Base-by-base conservation (phyloP, 257 asterid species). In the Mitragyna speciosa region DNA sequence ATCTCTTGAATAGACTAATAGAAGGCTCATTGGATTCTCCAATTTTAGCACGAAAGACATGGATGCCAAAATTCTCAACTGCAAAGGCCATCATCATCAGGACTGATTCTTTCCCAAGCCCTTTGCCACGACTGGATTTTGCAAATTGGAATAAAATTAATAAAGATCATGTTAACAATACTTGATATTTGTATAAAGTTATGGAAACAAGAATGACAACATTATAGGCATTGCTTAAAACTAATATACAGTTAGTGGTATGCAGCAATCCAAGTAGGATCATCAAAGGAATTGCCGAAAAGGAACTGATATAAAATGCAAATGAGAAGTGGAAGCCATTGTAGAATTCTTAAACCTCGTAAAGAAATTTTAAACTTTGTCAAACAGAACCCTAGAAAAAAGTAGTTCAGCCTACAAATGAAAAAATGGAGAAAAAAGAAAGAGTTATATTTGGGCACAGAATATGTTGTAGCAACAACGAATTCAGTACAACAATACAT, bases 61-160 rank as follows among this genome's bases (percentile, higher is more conserved):
- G 89, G 81, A 91, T 92, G 84, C 90, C 87, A 58, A 93, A 83
- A 78, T 84, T 91, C 82, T 87, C 82, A 77, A 89, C 89, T 28
- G 96, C 94, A 85, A 89, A 95, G 22, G 85, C 84, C 96, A 95
- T 90, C 99, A 93, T 95, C 85, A 95, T 84, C 85, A 88, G 85
- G 80, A 95, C 86, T 19, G 98, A 89, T 83, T 92, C 96, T 81
- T 87, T 91, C 45, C 94, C 99, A 73, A 95, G 91, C 43, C 98
- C 98, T 89, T 95, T 95, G 82, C 98, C 92, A 75, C 98, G 97
- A 76, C 99, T 93, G 82, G 48, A 76, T 73, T 54, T 75, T 82
- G 68, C 86, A 84, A 86, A 28, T 71, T 72, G 22, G 59, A 14
- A 26, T 72, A 71, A 28, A 36, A 16, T 10, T 20, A 63, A 69